Evolutionary conservation across 2,329 filamentous ascomycete species (phyloP).

Genomic region (Chaetothyriales sp.): DNA sequence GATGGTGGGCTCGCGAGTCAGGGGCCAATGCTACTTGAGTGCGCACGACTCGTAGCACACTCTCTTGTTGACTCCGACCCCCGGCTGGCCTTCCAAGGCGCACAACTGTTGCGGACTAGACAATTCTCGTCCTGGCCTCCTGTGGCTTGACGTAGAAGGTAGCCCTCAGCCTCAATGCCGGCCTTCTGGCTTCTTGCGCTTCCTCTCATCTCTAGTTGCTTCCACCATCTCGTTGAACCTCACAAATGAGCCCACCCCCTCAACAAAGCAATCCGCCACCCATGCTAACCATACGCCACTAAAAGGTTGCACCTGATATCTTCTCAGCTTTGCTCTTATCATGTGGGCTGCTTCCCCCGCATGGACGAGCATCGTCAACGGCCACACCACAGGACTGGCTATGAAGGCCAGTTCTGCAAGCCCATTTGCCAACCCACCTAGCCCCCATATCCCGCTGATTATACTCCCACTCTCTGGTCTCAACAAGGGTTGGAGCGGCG

Average conservation of each 20-base stretch:
- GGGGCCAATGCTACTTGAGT: too few relatives aligned
- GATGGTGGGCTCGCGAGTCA: too few relatives aligned
- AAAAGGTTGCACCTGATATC: constrained; percentile 38
- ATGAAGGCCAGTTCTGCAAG: constrained; percentile 46
- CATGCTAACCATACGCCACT: constrained; percentile 41
- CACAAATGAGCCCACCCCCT: constrained; percentile 37
- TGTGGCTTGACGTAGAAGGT: too few relatives aligned
- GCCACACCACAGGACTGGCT: constrained; percentile 46
- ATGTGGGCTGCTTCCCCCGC: constrained; percentile 44
- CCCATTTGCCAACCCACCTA: constrained; percentile 38
- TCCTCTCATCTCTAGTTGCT: constrained; percentile 23
- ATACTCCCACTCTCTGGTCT: constrained; percentile 32
- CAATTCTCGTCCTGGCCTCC: too few relatives aligned
- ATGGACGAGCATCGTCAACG: constrained; percentile 52
- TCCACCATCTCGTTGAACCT: constrained; percentile 35
- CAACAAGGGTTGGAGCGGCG: constrained; percentile 41
- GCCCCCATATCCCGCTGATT: constrained; percentile 36
- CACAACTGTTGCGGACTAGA: too few relatives aligned
- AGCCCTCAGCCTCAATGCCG: constrained; percentile 14
- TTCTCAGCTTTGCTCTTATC: constrained; percentile 32
- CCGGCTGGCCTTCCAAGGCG: too few relatives aligned
- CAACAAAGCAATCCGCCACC: constrained; percentile 38
- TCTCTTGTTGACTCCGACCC: too few relatives aligned
- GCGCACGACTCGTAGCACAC: too few relatives aligned
- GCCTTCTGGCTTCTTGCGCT: constrained; percentile 28